Evolutionary conservation across 2,329 filamentous ascomycete species (phyloP).

Genomic region (Cordyceps farinosa): DNA sequence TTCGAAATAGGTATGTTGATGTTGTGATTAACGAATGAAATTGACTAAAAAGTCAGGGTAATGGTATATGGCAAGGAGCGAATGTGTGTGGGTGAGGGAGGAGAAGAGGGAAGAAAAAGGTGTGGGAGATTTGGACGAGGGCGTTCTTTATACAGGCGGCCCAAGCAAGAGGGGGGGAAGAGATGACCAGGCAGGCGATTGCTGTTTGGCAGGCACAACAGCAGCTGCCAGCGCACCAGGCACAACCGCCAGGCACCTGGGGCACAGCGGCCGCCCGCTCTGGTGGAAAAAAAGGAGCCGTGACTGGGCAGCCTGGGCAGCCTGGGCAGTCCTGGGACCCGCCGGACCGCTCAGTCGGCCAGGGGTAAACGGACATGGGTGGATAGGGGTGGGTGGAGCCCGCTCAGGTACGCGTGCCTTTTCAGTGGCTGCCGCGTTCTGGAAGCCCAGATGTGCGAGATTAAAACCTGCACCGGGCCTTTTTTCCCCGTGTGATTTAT

Average conservation of each 20-base stretch:
- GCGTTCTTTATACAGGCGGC: constrained; percentile 46
- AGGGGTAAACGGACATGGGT: constrained; percentile 1
- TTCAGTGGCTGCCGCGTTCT: neutral
- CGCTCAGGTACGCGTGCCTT: neutral
- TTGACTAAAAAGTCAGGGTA: constrained; percentile 54
- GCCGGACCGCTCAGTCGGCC: neutral
- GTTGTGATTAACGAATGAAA: constrained; percentile 50
- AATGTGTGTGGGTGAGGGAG: constrained; percentile 49
- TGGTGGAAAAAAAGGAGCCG: neutral
- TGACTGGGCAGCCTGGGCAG: neutral
- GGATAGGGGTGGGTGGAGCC: constrained; percentile 6
- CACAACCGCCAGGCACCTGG: neutral
- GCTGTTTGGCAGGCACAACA: too few relatives aligned
- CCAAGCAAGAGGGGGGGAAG: neutral
- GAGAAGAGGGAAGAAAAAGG: constrained; percentile 28
- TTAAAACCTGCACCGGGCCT: neutral
- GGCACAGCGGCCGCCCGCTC: neutral
- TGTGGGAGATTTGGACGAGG: constrained; percentile 35
- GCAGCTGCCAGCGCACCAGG: neutral
- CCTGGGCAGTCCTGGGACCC: neutral
- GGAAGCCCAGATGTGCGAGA: neutral
- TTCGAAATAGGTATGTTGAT: constrained; percentile 27
- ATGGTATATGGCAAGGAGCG: constrained; percentile 36
- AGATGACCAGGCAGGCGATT: neutral
- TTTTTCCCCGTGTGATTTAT: too few relatives aligned